Conservation (phyloP, 2,329 filamentous ascomycete species). For the Thermothelomyces thermophilus region DNA sequence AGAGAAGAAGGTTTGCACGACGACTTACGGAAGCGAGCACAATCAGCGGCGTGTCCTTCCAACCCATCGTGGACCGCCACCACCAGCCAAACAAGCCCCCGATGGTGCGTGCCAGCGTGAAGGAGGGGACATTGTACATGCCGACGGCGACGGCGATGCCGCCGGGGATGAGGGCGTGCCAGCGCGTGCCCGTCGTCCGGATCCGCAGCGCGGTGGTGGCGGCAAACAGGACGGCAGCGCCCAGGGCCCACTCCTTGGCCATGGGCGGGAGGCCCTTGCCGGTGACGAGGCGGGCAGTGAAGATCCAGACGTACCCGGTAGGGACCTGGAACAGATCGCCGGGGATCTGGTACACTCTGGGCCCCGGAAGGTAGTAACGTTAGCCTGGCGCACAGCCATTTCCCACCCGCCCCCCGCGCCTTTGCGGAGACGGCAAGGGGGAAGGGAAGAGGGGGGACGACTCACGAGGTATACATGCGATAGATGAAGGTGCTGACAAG, state of each 20-base stretch:
- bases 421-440: background rate
- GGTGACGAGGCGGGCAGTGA: slow-evolving; percentile 87
- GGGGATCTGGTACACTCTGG: slow-evolving; percentile 76
- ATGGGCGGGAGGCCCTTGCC: slow-evolving; percentile 80
- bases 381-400: background rate
- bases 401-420: background rate
- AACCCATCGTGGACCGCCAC: slow-evolving; percentile 54
- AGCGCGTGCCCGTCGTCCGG: slow-evolving; percentile 47
- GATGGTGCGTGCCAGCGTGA: slow-evolving; percentile 80
- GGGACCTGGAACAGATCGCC: slow-evolving; percentile 89
- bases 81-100: slow-evolving; percentile 72
- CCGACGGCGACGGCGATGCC: slow-evolving; percentile 92
- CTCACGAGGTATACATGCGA: slow-evolving; percentile 67
- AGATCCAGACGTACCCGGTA: slow-evolving; percentile 95
- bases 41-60: slow-evolving; percentile 69
- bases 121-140: slow-evolving; percentile 97
- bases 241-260: slow-evolving; percentile 72
- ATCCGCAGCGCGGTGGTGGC: slow-evolving; percentile 64
- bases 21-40: slow-evolving; percentile 66
- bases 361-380: slow-evolving; percentile 29
- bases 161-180: slow-evolving; percentile 75
- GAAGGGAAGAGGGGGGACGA: slow-evolving; percentile 2
- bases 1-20: background rate
- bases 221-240: slow-evolving; percentile 68
- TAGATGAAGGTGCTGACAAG: slow-evolving; percentile 84